Percentiles rank a stretch among this genome's conserved stretches.
These are phyloP conservation scores for Yamadazyma dushanensis DNA, from an alignment of 1,139 yeast species.

Conservation along the genomic window DNA sequence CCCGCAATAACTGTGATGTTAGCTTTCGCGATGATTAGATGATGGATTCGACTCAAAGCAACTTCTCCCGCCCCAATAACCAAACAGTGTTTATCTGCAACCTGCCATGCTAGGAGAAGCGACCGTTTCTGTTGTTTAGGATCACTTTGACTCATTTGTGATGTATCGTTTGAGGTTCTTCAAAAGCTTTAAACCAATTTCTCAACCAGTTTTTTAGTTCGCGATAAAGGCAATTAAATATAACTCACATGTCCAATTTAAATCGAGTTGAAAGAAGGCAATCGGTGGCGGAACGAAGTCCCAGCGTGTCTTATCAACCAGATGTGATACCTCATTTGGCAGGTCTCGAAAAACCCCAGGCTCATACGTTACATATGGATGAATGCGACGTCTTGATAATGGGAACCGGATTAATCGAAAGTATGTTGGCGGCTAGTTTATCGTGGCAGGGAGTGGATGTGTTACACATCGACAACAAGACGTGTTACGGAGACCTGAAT, in stretches of 20 bases:
- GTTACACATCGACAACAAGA: conserved; percentile 79
- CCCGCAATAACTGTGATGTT: conserved; percentile 68
- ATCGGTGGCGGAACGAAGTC: conserved; percentile 74
- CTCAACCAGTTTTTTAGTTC: not conserved
- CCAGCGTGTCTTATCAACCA: conserved; percentile 52
- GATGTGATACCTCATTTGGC: conserved; percentile 77
- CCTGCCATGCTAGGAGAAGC: conserved; percentile 72
- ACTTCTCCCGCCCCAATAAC: conserved; percentile 86
- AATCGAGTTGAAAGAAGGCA: conserved; percentile 52
- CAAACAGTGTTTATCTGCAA: conserved; percentile 60
- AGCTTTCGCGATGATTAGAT: conserved; percentile 69
- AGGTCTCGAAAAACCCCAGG: conserved; percentile 69
- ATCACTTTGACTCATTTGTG: not conserved
- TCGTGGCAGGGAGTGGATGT: conserved; percentile 97
- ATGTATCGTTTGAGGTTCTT: not conserved
- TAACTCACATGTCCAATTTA: conserved; percentile 8
- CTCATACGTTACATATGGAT: conserved; percentile 49
- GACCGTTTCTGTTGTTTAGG: not conserved
- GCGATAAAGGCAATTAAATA: not conserved
- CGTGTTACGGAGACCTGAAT: conserved; percentile 83
- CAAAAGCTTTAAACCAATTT: not conserved
- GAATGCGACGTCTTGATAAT: conserved; percentile 83
- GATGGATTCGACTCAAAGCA: conserved; percentile 68
- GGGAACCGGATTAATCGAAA: conserved; percentile 91
- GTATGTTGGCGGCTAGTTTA: conserved; percentile 87